Evolutionary conservation across 495 filamentous ascomycete species (phyloP).

Genomic region (Penicillium crystallinum): DNA sequence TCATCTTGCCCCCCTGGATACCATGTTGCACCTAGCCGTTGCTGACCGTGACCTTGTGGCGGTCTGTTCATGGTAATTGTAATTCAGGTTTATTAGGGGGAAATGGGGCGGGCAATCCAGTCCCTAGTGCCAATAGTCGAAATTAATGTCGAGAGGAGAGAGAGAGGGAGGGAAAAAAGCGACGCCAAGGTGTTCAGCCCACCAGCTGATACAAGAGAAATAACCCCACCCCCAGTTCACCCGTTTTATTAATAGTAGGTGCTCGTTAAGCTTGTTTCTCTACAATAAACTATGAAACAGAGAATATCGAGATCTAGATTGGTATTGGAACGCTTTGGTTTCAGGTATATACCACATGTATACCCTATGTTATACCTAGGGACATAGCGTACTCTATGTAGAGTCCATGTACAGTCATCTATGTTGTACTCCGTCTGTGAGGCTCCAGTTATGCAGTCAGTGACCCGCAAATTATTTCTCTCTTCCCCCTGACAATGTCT

Average conservation of each 20-base stretch:
- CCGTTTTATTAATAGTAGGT: background rate
- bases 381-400: too few relatives aligned
- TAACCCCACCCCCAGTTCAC: background rate
- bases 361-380: too few relatives aligned
- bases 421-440: too few relatives aligned
- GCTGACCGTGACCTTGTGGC: constrained; percentile 43
- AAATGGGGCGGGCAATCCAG: background rate
- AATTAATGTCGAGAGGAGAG: background rate
- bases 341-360: too few relatives aligned
- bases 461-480: background rate
- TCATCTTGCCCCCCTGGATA: constrained; percentile 86
- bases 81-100: background rate
- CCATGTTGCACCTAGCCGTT: constrained; percentile 74
- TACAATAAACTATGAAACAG: too few relatives aligned
- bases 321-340: too few relatives aligned
- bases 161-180: background rate
- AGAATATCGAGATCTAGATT: too few relatives aligned
- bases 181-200: background rate
- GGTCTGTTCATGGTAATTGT: constrained; percentile 34
- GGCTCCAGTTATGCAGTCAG: too few relatives aligned
- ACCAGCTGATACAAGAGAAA: background rate
- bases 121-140: background rate
- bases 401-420: too few relatives aligned
- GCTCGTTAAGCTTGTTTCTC: background rate
- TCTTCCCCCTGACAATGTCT: background rate